A percentile compares a stretch with the other conserved stretches of the same genome.
These are phyloP conservation scores for Cystobasidiaceae sp. DNA, from an alignment of 1,284 basidiomycete genomes.

Conservation along the genomic window DNA sequence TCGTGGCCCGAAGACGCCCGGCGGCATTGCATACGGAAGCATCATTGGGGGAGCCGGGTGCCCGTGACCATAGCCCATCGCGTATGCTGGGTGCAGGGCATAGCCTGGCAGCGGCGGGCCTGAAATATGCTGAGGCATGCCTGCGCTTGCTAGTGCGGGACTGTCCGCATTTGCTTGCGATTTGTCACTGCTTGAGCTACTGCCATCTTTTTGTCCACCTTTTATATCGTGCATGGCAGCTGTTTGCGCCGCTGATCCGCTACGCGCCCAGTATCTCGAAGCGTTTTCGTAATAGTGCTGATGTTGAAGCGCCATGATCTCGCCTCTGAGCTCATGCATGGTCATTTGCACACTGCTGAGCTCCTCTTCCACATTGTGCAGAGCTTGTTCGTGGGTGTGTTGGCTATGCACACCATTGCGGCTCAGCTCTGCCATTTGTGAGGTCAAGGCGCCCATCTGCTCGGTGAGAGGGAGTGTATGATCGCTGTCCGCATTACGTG, in stretches of 20 bases:
- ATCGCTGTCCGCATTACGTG: background rate
- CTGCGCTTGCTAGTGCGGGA: background rate
- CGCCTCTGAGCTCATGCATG: conserved; percentile 21
- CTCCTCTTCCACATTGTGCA: conserved; percentile 11
- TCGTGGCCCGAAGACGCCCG: background rate
- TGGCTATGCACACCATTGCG: background rate
- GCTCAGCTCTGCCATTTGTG: conserved; percentile 14
- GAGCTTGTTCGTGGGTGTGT: background rate
- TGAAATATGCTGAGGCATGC: too few relatives aligned
- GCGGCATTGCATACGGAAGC: too few relatives aligned
- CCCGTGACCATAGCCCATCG: too few relatives aligned
- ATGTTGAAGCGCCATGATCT: conserved; percentile 27
- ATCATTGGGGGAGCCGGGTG: too few relatives aligned
- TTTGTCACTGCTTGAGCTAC: background rate
- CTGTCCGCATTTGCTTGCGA: background rate
- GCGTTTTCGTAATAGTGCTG: conserved; percentile 25
- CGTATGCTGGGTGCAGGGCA: too few relatives aligned
- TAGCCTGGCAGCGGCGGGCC: too few relatives aligned
- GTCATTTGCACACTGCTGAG: conserved; percentile 20
- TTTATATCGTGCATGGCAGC: background rate
- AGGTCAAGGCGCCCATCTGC: conserved; percentile 1
- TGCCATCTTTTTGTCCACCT: background rate
- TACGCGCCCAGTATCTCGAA: background rate
- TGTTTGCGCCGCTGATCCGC: background rate
- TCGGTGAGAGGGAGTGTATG: background rate